These are phyloP conservation scores for Claviceps sp. DNA, from an alignment of 2,329 filamentous ascomycete species.

Conservation along the genomic window DNA sequence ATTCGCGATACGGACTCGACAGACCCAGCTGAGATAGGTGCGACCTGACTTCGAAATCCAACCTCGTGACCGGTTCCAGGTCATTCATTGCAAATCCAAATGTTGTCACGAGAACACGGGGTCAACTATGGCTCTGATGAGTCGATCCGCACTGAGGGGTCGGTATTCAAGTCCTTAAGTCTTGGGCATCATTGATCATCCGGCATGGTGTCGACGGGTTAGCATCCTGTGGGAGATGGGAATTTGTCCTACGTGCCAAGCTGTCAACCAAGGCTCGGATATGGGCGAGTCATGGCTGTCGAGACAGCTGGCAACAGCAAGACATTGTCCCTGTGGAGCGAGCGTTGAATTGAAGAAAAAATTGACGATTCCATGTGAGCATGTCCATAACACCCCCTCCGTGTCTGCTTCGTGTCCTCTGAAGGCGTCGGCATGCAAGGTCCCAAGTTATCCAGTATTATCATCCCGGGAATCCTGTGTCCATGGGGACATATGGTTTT, in stretches of 20 bases:
- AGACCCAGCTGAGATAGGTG: conserved; percentile 12
- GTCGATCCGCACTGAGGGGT: not conserved
- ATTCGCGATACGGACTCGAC: conserved; percentile 12
- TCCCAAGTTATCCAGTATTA: not conserved
- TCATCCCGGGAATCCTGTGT: not conserved
- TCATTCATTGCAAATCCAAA: not conserved
- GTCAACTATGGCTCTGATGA: not conserved
- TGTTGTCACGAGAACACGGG: not conserved
- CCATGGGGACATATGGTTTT: not conserved
- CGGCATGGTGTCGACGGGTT: not conserved
- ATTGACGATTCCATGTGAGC: not conserved
- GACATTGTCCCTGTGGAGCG: not conserved
- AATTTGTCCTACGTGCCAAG: not conserved
- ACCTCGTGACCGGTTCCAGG: not conserved
- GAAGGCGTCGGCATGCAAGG: not conserved
- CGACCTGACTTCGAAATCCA: not conserved
- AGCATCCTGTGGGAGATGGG: not conserved
- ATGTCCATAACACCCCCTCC: not conserved
- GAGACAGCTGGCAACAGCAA: not conserved
- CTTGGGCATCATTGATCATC: not conserved
- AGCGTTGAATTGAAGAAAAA: too few relatives aligned
- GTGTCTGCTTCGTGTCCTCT: not conserved
- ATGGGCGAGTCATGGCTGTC: not conserved
- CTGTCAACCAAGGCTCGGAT: not conserved
- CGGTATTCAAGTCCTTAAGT: not conserved